Evolutionary conservation across 441 rosid species (phyloP).

Genomic region (Gossypium gossypioides): DNA sequence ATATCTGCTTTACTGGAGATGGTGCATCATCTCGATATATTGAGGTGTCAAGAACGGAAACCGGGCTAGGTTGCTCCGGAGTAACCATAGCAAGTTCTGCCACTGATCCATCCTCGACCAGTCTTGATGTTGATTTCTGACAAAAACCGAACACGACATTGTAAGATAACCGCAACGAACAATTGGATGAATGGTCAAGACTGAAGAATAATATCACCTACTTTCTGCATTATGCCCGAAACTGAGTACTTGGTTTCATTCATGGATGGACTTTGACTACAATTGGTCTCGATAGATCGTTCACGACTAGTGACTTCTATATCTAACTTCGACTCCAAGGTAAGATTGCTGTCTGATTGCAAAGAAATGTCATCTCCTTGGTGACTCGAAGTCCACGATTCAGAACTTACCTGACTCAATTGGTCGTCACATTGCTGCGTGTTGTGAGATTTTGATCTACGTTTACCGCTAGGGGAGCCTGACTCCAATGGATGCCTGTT

Average conservation of each 20-base stretch:
- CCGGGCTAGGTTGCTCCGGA: conserved; percentile 73
- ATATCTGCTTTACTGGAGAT: conserved; percentile 47
- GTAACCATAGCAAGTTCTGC: conserved; percentile 38
- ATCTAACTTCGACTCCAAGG: conserved; percentile 31
- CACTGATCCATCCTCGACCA: conserved; percentile 38
- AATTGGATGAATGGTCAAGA: neutral
- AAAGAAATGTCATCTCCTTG: conserved; percentile 48
- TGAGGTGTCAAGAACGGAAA: conserved; percentile 67
- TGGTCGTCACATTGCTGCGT: conserved; percentile 49
- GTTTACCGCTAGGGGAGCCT: conserved; percentile 47
- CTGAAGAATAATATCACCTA: conserved; percentile 23
- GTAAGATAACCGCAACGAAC: conserved; percentile 14
- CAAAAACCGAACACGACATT: conserved; percentile 4
- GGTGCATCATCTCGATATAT: conserved; percentile 44
- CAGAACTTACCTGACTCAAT: conserved; percentile 48
- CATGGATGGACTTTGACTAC: conserved; percentile 27
- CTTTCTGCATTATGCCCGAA: conserved; percentile 38
- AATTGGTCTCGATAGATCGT: conserved; percentile 19
- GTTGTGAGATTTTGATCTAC: conserved; percentile 34
- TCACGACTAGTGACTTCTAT: conserved; percentile 34
- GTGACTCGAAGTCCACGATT: conserved; percentile 49
- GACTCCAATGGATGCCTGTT: conserved; percentile 33
- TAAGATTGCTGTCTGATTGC: conserved; percentile 41
- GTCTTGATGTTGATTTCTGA: conserved; percentile 39
- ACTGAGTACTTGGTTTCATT: conserved; percentile 28